Evolutionary conservation across 176 grass and related monocot species (phyloP), one percentile per base, ranked within the genome.

Genomic region (Echinochloa phyllopogon): DNA sequence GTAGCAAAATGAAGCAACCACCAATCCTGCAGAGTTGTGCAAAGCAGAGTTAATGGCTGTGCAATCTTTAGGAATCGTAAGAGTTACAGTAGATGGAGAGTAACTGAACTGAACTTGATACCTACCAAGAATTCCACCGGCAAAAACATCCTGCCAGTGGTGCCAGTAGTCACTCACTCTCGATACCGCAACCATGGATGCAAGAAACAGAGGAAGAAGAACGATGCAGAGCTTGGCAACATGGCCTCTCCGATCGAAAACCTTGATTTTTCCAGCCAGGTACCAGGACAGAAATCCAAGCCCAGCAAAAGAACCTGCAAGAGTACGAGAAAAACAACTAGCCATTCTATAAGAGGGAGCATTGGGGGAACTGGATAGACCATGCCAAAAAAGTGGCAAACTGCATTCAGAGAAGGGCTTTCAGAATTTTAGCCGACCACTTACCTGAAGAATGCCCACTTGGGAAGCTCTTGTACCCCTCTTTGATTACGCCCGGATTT

Each of bases 401-500:
- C 8, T 69, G 21, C 5, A 71, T 71, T 47, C 68, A 70, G 67
- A 45, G 4, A 70, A 70, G 39, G 41, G 41, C 10, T 70, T 71
- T 71, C 69, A 29, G 69, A 24, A 59, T 11, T 58, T 2, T 23
- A 58, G 55, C 2, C 55, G 8, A 58, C 23, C n/a, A 72, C 13
- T 15, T 49, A 50, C 69, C 69, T 29, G 69, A 72, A 49, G 69
- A 48, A 50, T 72, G 69, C 6, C 69, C 69, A 33, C 69, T 72
- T 49, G 69, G 69, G 44, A 72, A 72, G 24, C 43, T 72, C 69
- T 50, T 72, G 69, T 72, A 12, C 44, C 69, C 69, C 69, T 72
- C 69, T 10, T 49, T 48, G 44, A 72, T 49, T 17, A 50, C 69
- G 6, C 44, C 15, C 23, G 14, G 23, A 6, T 17, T 0, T 10